Base-by-base conservation (phyloP, 148 eudicot species). In the Talinum fruticosum region DNA sequence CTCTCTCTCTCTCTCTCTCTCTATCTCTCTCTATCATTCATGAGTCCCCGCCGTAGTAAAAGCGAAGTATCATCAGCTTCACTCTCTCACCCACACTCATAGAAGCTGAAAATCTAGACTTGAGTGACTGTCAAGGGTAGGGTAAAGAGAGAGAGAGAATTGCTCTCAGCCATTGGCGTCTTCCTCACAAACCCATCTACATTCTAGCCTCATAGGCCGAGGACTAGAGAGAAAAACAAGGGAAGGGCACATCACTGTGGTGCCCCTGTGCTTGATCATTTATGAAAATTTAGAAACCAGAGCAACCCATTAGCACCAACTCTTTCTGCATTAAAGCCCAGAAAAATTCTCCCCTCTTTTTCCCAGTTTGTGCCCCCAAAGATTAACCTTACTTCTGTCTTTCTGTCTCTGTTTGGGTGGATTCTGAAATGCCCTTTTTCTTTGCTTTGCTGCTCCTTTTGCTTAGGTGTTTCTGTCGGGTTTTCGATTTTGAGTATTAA, bases 1-100 rank as follows among this genome's bases (percentile, higher is more conserved):
- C 57, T n/a, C 64, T 59, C 34, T 35, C 71, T 75, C 53, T 35
- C 32, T 49, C 14, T 21, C 10, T 3, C n/a, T 1, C 35, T 57
- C 67, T 12, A 53, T 29, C 38, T 37, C n/a, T n/a, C n/a, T n/a
- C n/a, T n/a, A n/a, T n/a, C n/a, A 3, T 10, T 10, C 47, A 41
- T 41, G 7, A 41, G 47, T 41, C 12, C 47, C 47, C 47, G 13
- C 14, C 65, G 6, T 49, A 65, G 80, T 82, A 79, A 53, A 30
- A 81, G 33, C 64, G 34, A 78, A 82, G 44, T 74, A 76, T 69
- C 81, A 47, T 72, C 75, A 59, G 69, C 78, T 78, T 74, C 81
- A 73, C 33, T 19, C 44, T 47, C 26, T 44, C 28, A 26, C 65
- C 61, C 67, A 74, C 44, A 69, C 47, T 78, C 81, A 78, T 76